Evolutionary conservation across 176 grass and related monocot genomes (phyloP).

Genomic region (Elaeis guineensis): DNA sequence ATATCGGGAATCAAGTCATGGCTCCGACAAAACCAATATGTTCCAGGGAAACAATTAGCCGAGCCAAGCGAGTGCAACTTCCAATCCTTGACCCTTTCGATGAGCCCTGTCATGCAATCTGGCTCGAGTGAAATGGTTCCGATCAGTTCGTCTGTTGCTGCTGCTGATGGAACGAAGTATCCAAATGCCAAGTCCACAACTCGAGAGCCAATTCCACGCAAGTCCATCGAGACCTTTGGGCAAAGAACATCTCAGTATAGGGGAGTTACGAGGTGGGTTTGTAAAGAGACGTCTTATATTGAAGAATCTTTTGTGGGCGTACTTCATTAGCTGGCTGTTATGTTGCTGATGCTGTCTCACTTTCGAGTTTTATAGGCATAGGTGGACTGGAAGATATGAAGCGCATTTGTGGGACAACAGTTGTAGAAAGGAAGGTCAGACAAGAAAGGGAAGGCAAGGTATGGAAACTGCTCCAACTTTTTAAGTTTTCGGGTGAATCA

Average conservation of each 20-base stretch:
- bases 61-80: conserved; percentile 8
- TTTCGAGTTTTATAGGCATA: conserved; percentile 33
- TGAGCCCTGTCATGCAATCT: conserved; percentile 12
- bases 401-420: conserved; percentile 95
- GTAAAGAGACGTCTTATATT: too few relatives aligned
- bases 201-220: conserved; percentile 29
- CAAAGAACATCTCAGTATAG: conserved; percentile 89
- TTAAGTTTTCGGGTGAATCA: not conserved
- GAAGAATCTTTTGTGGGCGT: too few relatives aligned
- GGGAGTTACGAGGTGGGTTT: conserved; percentile 60
- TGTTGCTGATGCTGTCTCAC: not conserved
- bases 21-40: conserved; percentile 59
- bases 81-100: conserved; percentile 32
- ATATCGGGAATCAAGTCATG: conserved; percentile 93
- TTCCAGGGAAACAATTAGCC: conserved; percentile 21
- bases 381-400: conserved; percentile 92
- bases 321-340: too few relatives aligned
- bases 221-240: conserved; percentile 60
- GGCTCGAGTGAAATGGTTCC: not conserved
- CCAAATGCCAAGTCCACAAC: conserved; percentile 9
- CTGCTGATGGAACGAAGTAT: not conserved
- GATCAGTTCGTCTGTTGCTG: not conserved
- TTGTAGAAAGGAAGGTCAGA: conserved; percentile 87
- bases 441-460: conserved; percentile 97
- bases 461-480: conserved; percentile 2